Conservation (phyloP, 257 asterid species). For the Haberlea rhodopensis region DNA sequence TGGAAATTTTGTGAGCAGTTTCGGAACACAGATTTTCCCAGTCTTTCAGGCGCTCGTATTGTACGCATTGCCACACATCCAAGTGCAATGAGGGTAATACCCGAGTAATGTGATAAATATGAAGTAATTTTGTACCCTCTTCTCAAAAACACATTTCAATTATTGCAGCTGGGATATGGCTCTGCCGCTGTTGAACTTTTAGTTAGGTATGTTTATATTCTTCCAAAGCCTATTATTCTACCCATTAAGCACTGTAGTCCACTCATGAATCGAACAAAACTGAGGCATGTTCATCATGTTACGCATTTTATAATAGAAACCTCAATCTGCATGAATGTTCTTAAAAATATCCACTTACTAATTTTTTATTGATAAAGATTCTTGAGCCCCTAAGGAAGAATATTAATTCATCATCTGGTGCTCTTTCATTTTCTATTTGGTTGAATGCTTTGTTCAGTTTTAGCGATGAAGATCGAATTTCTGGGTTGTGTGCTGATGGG, state of each 20-base stretch:
- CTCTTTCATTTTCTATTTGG: too few species aligned
- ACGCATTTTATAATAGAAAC: too few species aligned
- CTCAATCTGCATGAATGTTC: too few species aligned
- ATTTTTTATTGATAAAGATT: background rate
- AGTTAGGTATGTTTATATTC: conserved; percentile 48
- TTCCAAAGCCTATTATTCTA: conserved; percentile 15
- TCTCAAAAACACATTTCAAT: conserved; percentile 18
- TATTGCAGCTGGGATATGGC: conserved; percentile 84
- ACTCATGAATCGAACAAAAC: too few species aligned
- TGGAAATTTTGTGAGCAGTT: conserved; percentile 92
- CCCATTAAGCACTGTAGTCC: too few species aligned
- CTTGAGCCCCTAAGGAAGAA: background rate
- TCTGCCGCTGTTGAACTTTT: conserved; percentile 82
- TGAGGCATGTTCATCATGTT: too few species aligned
- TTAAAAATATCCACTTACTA: background rate
- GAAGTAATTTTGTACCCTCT: conserved; percentile 14
- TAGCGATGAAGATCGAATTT: too few species aligned
- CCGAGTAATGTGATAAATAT: conserved; percentile 4
- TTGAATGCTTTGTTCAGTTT: too few species aligned
- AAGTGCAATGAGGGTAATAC: conserved; percentile 85
- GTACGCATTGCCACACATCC: conserved; percentile 99
- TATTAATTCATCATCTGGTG: background rate
- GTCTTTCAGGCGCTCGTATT: conserved; percentile 93
- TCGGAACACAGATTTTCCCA: conserved; percentile 67
- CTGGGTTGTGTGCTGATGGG: too few species aligned